Evolutionary conservation across 345 rosid species (phyloP).

Genomic region (Litchi chinensis): DNA sequence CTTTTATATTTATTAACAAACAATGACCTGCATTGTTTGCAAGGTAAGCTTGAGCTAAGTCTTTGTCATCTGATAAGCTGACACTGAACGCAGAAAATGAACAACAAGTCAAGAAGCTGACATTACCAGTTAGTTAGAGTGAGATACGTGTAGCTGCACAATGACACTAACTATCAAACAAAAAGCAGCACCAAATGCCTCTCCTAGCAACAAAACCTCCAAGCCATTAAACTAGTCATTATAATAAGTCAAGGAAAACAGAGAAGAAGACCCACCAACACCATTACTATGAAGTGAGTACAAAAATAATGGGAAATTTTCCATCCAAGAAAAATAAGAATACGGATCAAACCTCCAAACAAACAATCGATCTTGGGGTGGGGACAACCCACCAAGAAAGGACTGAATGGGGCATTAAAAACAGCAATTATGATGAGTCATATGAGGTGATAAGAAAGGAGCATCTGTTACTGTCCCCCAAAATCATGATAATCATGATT

Average conservation of each 20-base stretch:
- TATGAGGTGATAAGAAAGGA: slow-evolving; percentile 17
- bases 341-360: slow-evolving; percentile 15
- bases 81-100: slow-evolving; percentile 7
- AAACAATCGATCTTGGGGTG: slow-evolving; percentile 34
- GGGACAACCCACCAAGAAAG: slow-evolving; percentile 38
- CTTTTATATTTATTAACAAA: background rate
- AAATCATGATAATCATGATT: slow-evolving; percentile 7
- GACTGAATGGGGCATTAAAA: slow-evolving; percentile 45
- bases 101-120: slow-evolving; percentile 36
- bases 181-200: slow-evolving; percentile 14
- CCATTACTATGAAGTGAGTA: slow-evolving; percentile 23
- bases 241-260: background rate
- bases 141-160: background rate
- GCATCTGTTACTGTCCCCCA: slow-evolving; percentile 23
- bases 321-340: slow-evolving; percentile 1
- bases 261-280: slow-evolving; percentile 8
- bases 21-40: background rate
- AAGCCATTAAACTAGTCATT: background rate
- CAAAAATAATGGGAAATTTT: background rate
- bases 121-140: slow-evolving; percentile 11
- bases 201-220: slow-evolving; percentile 14
- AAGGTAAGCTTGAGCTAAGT: slow-evolving; percentile 2
- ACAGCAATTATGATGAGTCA: slow-evolving; percentile 42
- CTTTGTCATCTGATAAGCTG: slow-evolving; percentile 5
- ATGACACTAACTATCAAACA: slow-evolving; percentile 22